Base-by-base conservation (phyloP, 345 rosid species). In the Arabidopsis suecica region DNA sequence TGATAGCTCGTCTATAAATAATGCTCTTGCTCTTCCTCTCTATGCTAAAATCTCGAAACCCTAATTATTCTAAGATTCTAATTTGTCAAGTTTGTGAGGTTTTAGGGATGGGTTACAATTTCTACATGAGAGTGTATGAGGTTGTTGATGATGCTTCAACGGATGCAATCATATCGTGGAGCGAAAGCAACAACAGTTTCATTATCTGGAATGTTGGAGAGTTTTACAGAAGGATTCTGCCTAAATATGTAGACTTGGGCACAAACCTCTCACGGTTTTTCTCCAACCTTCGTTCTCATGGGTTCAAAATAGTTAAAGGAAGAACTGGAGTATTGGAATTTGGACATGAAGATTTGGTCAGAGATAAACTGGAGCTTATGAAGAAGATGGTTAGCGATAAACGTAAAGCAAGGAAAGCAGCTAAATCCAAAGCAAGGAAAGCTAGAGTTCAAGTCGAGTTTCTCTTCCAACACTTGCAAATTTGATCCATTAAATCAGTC, bases 101-200 rank as follows among this genome's bases (percentile, higher is more conserved):
- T 45, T 14, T 8, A 32, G 5, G 22, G 40, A 56, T 56, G 61
- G 40, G 4, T 55, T 16, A 30, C 20, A 55, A 14, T 32, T 56
- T 56, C 32, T 33, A 33, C 69, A 48, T 2, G 7, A 13, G 28
- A 2, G 2, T 68, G 0, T 68, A 68, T 54, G 8, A 54, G 38
- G 30, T 16, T 3, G 62, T 68, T 8, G 37, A 68, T 40, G 62
- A 68, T 41, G 53, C 49, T 10, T 41, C 62, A 6, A n/a, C 18
- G 10, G 72, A 68, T 28, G 10, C 51, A 0, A 54, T 68, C 3
- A 28, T 55, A 50, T 68, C 62, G 3, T 68, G 72, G 72, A 30
- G 62, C 18, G 16, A 54, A 30, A 54, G 5, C 48, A 53, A 68
- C 62, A 41, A 41, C 11, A 28, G 62, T 41, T 55, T 55, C 72